Evolutionary conservation across 2,329 filamentous ascomycete genomes (phyloP).

Genomic region (Pezicula radicicola): DNA sequence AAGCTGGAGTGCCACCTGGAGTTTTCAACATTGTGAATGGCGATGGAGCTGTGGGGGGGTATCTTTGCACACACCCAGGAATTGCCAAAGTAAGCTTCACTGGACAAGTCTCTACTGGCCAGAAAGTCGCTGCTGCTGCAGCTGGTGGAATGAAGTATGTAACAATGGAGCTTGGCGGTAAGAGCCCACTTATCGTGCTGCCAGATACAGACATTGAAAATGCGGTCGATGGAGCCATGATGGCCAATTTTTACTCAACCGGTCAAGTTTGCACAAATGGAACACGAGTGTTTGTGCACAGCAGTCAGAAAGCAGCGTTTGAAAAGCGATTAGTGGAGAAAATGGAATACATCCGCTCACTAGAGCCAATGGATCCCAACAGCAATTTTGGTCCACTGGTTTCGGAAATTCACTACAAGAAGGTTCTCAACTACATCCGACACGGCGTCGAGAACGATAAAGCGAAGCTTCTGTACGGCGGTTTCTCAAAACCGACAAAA

Average conservation of each 20-base stretch:
- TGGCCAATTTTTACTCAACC: constrained; percentile 89
- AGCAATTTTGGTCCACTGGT: constrained; percentile 87
- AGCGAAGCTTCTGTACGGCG: constrained; percentile 72
- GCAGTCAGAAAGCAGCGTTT: constrained; percentile 61
- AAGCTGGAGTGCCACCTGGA: constrained; percentile 76
- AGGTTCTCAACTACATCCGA: constrained; percentile 73
- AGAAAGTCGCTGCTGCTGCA: constrained; percentile 75
- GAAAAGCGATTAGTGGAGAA: constrained; percentile 68
- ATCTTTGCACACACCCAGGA: constrained; percentile 66
- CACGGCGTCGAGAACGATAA: constrained; percentile 72
- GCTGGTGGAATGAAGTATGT: constrained; percentile 83
- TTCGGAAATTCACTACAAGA: constrained; percentile 69
- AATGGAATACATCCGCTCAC: constrained; percentile 66
- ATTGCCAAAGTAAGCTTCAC: constrained; percentile 90
- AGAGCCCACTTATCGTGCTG: constrained; percentile 76
- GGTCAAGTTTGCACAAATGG: constrained; percentile 94
- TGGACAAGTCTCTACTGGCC: constrained; percentile 79
- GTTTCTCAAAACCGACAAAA: constrained; percentile 49
- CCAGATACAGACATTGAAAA: constrained; percentile 75
- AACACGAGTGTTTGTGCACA: constrained; percentile 80
- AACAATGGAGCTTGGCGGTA: constrained; percentile 89
- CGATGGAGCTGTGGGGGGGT: constrained; percentile 72
- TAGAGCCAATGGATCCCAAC: constrained; percentile 65
- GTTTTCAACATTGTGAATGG: constrained; percentile 89
- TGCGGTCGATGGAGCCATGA: constrained; percentile 88